Evolutionary conservation across 495 filamentous ascomycete genomes (phyloP).

Genomic region (Hyaloscypha finlandica): DNA sequence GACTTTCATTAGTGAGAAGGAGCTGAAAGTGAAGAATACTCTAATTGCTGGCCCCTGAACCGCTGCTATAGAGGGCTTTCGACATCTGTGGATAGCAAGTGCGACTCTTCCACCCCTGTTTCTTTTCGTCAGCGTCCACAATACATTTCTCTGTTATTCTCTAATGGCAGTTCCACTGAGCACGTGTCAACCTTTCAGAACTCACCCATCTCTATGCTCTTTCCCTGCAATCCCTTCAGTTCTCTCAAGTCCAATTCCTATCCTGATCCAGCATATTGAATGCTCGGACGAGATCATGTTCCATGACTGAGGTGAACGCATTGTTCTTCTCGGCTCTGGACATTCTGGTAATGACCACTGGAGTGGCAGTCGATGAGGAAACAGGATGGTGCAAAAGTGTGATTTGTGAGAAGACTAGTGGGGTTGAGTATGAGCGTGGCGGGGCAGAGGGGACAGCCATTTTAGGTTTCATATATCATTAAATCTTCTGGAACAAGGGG

Average conservation of each 20-base stretch:
- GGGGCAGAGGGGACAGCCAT: neutral
- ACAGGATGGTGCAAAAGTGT: neutral
- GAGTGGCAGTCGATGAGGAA: constrained; percentile 3
- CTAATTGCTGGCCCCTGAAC: constrained; percentile 67
- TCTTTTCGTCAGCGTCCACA: neutral
- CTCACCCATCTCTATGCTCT: constrained; percentile 14
- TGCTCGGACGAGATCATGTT: constrained; percentile 9
- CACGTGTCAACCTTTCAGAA: neutral
- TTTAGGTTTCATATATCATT: neutral
- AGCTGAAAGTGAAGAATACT: neutral
- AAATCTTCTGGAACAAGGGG: too few relatives aligned
- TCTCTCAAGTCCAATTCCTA: constrained; percentile 45
- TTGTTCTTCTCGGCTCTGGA: constrained; percentile 7
- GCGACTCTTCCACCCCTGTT: constrained; percentile 51
- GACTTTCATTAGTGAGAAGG: neutral
- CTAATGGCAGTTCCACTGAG: neutral
- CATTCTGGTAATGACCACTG: neutral
- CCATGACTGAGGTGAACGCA: constrained; percentile 14
- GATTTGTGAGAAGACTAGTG: constrained; percentile 4
- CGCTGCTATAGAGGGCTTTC: constrained; percentile 63
- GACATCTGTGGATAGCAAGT: constrained; percentile 60
- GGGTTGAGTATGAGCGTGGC: neutral
- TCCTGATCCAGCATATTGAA: constrained; percentile 32
- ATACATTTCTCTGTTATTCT: neutral
- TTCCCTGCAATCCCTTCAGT: neutral